A percentile compares a stretch with the other conserved stretches of the same genome.
phyloP scores from a whole-genome alignment of 768 basidiomycete species.

The Obba rivulosa region DNA sequence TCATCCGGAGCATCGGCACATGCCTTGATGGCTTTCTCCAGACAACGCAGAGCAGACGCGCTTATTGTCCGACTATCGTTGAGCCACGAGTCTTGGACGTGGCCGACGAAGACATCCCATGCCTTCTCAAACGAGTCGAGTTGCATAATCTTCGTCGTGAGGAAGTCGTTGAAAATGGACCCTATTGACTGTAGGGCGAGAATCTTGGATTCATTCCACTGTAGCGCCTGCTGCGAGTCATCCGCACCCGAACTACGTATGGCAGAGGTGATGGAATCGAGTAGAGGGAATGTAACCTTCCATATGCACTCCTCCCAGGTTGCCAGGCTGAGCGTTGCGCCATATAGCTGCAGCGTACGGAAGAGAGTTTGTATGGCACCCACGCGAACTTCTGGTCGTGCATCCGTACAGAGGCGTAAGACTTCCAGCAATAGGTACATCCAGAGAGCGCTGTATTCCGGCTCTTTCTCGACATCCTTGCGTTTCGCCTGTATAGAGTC shows the following conservation, averaged over 20 bases:
- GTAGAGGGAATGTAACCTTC: slow-evolving; percentile 83
- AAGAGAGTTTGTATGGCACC: slow-evolving; percentile 96
- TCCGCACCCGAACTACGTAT: slow-evolving; percentile 34
- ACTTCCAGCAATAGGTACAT: slow-evolving; percentile 86
- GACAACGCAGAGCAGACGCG: slow-evolving; percentile 77
- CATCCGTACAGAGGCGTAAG: slow-evolving; percentile 75
- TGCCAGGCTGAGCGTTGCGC: slow-evolving; percentile 71
- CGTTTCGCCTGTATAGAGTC: slow-evolving; percentile 90
- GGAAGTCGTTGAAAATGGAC: slow-evolving; percentile 77
- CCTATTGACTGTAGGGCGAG: slow-evolving; percentile 83
- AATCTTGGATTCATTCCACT: slow-evolving; percentile 87
- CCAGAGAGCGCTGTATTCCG: slow-evolving; percentile 86
- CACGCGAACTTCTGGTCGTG: slow-evolving; percentile 82
- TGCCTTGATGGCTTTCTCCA: slow-evolving; percentile 74
- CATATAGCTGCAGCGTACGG: slow-evolving; percentile 90
- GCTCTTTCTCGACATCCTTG: slow-evolving; percentile 53
- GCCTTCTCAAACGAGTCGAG: slow-evolving; percentile 64
- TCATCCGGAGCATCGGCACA: slow-evolving; percentile 30
- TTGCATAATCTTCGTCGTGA: slow-evolving; percentile 65
- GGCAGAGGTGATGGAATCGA: slow-evolving; percentile 61
- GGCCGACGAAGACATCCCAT: slow-evolving; percentile 70
- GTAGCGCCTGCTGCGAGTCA: slow-evolving; percentile 28
- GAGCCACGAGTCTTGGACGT: slow-evolving; percentile 67
- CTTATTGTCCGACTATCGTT: slow-evolving; percentile 61
- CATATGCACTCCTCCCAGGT: slow-evolving; percentile 93